Evolutionary conservation across 2,329 filamentous ascomycete species (phyloP).

Genomic region (Fusarium camptoceras): DNA sequence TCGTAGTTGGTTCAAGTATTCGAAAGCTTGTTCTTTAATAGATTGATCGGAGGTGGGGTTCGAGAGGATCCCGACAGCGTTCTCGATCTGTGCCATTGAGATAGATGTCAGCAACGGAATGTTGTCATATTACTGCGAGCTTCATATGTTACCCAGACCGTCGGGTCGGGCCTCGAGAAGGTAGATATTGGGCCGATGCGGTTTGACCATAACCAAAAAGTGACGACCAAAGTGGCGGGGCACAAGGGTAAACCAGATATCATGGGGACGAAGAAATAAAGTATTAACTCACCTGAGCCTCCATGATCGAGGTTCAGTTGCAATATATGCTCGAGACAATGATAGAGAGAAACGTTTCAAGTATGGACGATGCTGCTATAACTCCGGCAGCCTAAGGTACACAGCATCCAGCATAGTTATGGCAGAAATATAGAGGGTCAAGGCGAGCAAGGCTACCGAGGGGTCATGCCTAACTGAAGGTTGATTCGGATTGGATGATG

Average conservation of each 20-base stretch:
- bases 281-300: constrained; percentile 58
- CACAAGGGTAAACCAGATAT: constrained; percentile 42
- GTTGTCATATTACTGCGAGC: constrained; percentile 8
- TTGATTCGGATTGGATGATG: constrained; percentile 32
- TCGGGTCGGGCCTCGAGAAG: constrained; percentile 25
- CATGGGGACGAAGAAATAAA: constrained; percentile 41
- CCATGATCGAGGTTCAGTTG: constrained; percentile 54
- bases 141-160: constrained; percentile 23
- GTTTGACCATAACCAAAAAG: constrained; percentile 31
- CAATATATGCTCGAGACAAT: constrained; percentile 4
- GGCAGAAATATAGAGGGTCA: constrained; percentile 45
- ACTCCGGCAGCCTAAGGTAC: constrained; percentile 56
- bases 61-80: constrained; percentile 94
- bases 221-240: constrained; percentile 47
- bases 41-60: constrained; percentile 80
- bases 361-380: constrained; percentile 56
- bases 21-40: constrained; percentile 84
- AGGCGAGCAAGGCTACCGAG: constrained; percentile 55
- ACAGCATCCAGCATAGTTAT: constrained; percentile 59
- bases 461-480: constrained; percentile 53
- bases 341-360: constrained; percentile 15
- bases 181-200: constrained; percentile 42
- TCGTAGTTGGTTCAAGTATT: constrained; percentile 82
- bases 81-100: constrained; percentile 75
- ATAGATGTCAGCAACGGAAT: constrained; percentile 21